Base-by-base conservation (phyloP, 148 eudicot genomes). In the Limonium bicolor region DNA sequence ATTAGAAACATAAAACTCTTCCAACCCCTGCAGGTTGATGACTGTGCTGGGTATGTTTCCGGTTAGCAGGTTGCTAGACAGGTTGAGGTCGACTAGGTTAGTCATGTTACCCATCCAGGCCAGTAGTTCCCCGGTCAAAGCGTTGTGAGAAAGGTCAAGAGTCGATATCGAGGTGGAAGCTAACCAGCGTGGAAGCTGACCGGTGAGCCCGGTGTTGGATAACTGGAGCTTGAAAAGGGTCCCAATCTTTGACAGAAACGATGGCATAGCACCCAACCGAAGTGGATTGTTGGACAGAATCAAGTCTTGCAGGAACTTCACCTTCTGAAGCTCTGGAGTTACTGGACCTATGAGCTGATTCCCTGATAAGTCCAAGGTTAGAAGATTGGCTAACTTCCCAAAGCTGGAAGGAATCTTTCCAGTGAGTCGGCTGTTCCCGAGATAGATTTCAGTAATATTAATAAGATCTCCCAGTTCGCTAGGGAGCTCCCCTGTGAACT, bases 91-190 rank as follows among this genome's bases (percentile, higher is more conserved):
- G 6, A 68, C 73, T 9, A 86, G 67, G 33, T 51, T 66, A 7
- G 72, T 81, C 84, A 81, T 74, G 80, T 78, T 81, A 2, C 82
- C 96, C 0, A 86, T 72, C 87, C 93, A 86, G 18, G 53, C 12
- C 1, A 86, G 96, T 5, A 86, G 39, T 56, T 68, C 76, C 4
- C 96, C 94, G 12, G 35, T 59, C 20, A 82, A 48, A 3, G 27
- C 49, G 34, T 86, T 86, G 48, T 58, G 59, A 2, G 94, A 86
- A 24, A 86, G 53, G 49, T 86, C 96, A 10, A 86, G 79, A 5
- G 62, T 34, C 1, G 67, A 63, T 43, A 82, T 2, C 0, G 71
- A 46, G 3, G 75, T 43, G 6, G 81, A 61, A 12, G 75, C 53
- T 19, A 82, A 10, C 75, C 78, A 78, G 20, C 27, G 23, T 0